phyloP scores from a whole-genome alignment of 306 rosid species.

The Castanopsis chinensis region DNA sequence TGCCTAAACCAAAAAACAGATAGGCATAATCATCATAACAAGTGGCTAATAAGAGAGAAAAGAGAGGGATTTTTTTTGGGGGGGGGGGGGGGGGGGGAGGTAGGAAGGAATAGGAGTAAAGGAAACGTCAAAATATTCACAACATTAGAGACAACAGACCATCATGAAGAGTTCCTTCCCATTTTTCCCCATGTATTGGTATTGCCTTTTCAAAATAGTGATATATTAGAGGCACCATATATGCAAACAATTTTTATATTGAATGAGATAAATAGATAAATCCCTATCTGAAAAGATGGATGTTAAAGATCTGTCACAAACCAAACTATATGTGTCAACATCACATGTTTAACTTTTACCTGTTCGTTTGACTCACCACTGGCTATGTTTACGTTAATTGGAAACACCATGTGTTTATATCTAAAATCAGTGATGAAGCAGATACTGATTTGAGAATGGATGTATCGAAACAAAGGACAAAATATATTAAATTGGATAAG shows the following conservation, averaged over 20 bases:
- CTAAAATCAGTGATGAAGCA: background rate
- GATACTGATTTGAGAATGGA: background rate
- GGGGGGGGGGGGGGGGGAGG: too few relatives aligned
- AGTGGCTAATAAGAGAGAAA: background rate
- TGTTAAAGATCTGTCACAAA: background rate
- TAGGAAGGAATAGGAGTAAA: background rate
- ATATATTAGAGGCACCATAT: background rate
- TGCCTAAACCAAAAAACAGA: conserved; percentile 45
- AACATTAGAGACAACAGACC: too few relatives aligned
- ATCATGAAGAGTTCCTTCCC: background rate
- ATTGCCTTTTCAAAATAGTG: background rate
- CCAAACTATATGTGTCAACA: background rate
- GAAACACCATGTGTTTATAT: background rate
- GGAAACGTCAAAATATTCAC: background rate
- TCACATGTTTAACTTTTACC: background rate
- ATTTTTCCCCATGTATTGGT: too few relatives aligned
- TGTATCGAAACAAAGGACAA: background rate
- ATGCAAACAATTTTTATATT: background rate
- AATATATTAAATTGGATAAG: background rate
- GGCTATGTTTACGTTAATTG: background rate
- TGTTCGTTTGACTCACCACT: background rate
- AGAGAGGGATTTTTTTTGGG: background rate
- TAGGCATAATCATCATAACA: background rate
- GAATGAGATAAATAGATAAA: background rate
- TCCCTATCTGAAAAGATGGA: background rate